phyloP scores from a whole-genome alignment of 345 rosid genomes.

The Populus ilicifolia region DNA sequence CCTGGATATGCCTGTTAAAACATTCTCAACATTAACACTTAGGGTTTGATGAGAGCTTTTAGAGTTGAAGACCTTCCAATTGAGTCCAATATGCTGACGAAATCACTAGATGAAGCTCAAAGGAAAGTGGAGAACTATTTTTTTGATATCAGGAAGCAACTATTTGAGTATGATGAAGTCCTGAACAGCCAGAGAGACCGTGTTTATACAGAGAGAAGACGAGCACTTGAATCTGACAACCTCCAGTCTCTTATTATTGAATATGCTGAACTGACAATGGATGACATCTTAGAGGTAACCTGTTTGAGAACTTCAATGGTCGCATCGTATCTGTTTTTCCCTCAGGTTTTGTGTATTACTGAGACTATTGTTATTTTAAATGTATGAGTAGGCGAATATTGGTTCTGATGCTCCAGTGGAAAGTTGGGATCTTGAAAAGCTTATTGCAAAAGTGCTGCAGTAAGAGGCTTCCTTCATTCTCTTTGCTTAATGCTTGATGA shows the following conservation, averaged over 20 bases:
- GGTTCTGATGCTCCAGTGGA: constrained; percentile 66
- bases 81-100: constrained; percentile 91
- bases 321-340: background rate
- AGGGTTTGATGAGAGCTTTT: constrained; percentile 97
- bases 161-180: constrained; percentile 93
- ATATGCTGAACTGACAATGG: constrained; percentile 97
- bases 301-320: background rate
- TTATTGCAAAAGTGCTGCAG: constrained; percentile 89
- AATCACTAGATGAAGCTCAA: constrained; percentile 95
- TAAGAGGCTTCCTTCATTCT: constrained; percentile 31
- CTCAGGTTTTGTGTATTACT: constrained; percentile 1
- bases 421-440: constrained; percentile 91
- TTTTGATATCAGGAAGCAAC: constrained; percentile 85
- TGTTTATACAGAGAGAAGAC: constrained; percentile 90
- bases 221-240: constrained; percentile 79
- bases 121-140: constrained; percentile 95
- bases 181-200: constrained; percentile 98
- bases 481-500: background rate
- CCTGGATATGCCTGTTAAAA: constrained; percentile 1
- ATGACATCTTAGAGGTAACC: constrained; percentile 85
- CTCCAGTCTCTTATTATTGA: constrained; percentile 83
- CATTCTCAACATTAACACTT: constrained; percentile 22
- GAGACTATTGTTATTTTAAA: background rate
- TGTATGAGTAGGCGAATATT: constrained; percentile 63
- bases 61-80: constrained; percentile 95